Percentiles rank a stretch among this genome's conserved stretches.
Evolutionary conservation across 306 rosid species (phyloP).

Genomic region (Trichosanthes truncata): DNA sequence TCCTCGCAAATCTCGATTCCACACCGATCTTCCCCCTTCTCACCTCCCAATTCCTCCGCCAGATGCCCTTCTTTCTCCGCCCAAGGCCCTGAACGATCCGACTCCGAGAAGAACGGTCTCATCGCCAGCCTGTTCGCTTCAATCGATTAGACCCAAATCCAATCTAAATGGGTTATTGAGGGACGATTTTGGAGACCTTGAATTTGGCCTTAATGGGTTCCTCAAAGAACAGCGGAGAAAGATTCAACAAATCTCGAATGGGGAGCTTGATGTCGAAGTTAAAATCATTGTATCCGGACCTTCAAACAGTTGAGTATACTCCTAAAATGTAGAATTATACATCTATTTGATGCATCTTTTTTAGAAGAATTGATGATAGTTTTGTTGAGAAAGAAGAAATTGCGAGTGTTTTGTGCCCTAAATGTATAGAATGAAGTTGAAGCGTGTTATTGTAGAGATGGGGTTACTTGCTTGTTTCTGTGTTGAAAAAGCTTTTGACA

Average conservation of each 20-base stretch:
- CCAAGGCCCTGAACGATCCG: slow-evolving; percentile 48
- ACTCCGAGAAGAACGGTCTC: slow-evolving; percentile 46
- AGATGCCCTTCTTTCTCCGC: slow-evolving; percentile 54
- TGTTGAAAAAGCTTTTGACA: not conserved
- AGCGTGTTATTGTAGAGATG: not conserved
- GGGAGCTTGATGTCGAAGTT: slow-evolving; percentile 28
- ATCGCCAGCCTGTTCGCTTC: slow-evolving; percentile 52
- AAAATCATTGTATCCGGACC: slow-evolving; percentile 51
- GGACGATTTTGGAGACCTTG: slow-evolving; percentile 17
- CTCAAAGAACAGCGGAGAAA: slow-evolving; percentile 40
- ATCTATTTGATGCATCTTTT: not conserved
- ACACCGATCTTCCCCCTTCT: slow-evolving; percentile 42
- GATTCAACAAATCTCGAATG: slow-evolving; percentile 23
- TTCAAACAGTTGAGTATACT: slow-evolving; percentile 50
- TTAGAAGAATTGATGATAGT: not conserved
- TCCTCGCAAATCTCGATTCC: slow-evolving; percentile 67
- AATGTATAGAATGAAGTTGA: not conserved
- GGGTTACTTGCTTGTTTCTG: not conserved
- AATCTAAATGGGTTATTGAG: slow-evolving; percentile 5
- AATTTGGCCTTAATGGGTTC: slow-evolving; percentile 41
- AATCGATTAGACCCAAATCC: slow-evolving; percentile 19
- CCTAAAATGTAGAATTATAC: not conserved
- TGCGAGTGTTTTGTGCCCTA: not conserved
- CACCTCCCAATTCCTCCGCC: slow-evolving; percentile 18
- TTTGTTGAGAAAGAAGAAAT: not conserved